Evolutionary conservation across 116 monocot species (phyloP).

Genomic region (Zostera marina): DNA sequence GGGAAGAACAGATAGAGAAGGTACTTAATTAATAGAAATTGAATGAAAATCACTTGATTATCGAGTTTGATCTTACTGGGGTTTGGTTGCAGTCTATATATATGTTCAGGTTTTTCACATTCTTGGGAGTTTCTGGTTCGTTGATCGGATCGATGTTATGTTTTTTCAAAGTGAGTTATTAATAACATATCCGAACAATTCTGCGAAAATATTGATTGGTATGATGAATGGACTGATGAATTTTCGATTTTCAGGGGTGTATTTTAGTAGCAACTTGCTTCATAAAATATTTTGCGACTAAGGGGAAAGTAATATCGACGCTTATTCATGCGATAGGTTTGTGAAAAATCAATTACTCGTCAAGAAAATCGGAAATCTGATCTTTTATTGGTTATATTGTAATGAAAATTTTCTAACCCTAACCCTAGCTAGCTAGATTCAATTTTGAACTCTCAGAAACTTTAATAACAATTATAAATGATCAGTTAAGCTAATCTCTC

Average conservation of each 20-base stretch:
- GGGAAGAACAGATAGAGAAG: constrained; percentile 1
- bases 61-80: background rate
- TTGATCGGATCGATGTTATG: constrained; percentile 77
- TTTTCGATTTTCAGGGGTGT: constrained; percentile 41
- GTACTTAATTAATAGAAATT: too few species aligned
- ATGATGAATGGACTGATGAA: background rate
- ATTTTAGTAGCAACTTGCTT: constrained; percentile 45
- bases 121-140: constrained; percentile 62
- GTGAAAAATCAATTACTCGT: constrained; percentile 9
- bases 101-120: constrained; percentile 57
- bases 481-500: background rate
- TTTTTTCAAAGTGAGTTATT: constrained; percentile 54
- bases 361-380: background rate
- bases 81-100: constrained; percentile 42
- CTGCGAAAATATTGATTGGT: background rate
- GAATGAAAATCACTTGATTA: too few species aligned
- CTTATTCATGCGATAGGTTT: constrained; percentile 80
- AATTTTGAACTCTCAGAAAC: background rate
- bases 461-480: background rate
- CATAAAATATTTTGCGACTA: constrained; percentile 19
- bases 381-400: too few species aligned
- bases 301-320: constrained; percentile 41
- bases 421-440: too few species aligned
- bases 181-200: background rate
- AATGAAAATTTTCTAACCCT: too few species aligned